These are phyloP conservation scores for Pleodorina starrii DNA, from an alignment of 139 green algal species.

Conservation along the genomic window DNA sequence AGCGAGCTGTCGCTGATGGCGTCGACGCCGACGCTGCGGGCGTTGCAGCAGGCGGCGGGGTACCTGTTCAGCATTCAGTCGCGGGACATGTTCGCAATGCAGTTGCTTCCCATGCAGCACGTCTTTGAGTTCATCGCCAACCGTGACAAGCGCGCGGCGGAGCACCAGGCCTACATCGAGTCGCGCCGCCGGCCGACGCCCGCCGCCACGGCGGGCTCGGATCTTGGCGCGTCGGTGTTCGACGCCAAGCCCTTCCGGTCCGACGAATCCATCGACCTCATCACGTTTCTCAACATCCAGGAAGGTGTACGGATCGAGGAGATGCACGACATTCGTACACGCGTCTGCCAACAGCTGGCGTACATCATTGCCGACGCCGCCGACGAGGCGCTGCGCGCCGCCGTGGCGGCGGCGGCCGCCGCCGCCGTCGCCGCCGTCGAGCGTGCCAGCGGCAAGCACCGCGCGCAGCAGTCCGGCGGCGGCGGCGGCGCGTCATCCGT, in stretches of 20 bases:
- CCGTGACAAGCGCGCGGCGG: neutral
- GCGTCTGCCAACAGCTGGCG: constrained; percentile 48
- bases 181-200: constrained; percentile 7
- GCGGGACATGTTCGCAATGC: constrained; percentile 51
- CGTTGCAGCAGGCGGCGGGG: constrained; percentile 27
- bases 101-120: constrained; percentile 32
- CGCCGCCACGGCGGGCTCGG: neutral
- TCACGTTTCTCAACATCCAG: constrained; percentile 51
- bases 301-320: constrained; percentile 52
- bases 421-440: constrained; percentile 37
- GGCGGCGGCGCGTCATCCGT: neutral
- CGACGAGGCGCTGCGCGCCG: constrained; percentile 38
- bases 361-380: constrained; percentile 57
- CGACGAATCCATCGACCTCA: constrained; percentile 23
- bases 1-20: neutral
- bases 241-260: neutral
- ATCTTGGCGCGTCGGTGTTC: neutral
- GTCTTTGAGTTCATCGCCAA: neutral
- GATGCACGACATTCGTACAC: constrained; percentile 39
- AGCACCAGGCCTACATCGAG: constrained; percentile 5
- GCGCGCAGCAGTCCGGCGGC: neutral
- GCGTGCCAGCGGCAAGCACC: constrained; percentile 17
- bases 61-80: constrained; percentile 41
- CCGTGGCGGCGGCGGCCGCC: constrained; percentile 1
- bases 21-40: constrained; percentile 8